These are phyloP conservation scores for Haplosporangium sp. DNA, from an alignment of 371 early-diverging fungal genomes.

Conservation along the genomic window DNA sequence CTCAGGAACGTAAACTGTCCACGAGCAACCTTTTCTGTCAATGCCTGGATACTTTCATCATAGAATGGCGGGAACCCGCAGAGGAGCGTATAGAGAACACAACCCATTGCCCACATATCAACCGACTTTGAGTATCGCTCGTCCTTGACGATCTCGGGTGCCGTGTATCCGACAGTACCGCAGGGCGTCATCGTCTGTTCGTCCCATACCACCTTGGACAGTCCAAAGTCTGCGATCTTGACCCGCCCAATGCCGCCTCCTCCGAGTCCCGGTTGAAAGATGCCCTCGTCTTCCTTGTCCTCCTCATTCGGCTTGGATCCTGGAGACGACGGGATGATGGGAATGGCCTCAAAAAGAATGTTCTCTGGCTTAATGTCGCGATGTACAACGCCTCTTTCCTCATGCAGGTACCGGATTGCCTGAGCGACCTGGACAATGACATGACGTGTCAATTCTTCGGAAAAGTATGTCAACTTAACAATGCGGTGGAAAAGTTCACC, in stretches of 20 bases:
- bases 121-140: constrained; percentile 86
- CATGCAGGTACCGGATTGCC: constrained; percentile 90
- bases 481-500: constrained; percentile 91
- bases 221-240: constrained; percentile 89
- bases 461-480: constrained; percentile 82
- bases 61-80: constrained; percentile 94
- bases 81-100: constrained; percentile 89
- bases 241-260: constrained; percentile 86
- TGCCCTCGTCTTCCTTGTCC: constrained; percentile 78
- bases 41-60: constrained; percentile 79
- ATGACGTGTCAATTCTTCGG: constrained; percentile 81
- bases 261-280: constrained; percentile 76
- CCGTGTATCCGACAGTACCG: constrained; percentile 93
- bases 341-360: constrained; percentile 84
- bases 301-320: constrained; percentile 61
- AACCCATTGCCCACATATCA: constrained; percentile 96
- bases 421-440: constrained; percentile 90
- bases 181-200: constrained; percentile 89
- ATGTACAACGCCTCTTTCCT: constrained; percentile 88
- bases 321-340: constrained; percentile 69
- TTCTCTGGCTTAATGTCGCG: constrained; percentile 98
- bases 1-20: constrained; percentile 81
- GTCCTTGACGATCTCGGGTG: constrained; percentile 90
- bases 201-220: constrained; percentile 86
- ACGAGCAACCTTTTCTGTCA: constrained; percentile 82